Percentiles rank a stretch among this genome's conserved stretches.
phyloP scores from a whole-genome alignment of 768 basidiomycete species.

The Kwoniella sp. region DNA sequence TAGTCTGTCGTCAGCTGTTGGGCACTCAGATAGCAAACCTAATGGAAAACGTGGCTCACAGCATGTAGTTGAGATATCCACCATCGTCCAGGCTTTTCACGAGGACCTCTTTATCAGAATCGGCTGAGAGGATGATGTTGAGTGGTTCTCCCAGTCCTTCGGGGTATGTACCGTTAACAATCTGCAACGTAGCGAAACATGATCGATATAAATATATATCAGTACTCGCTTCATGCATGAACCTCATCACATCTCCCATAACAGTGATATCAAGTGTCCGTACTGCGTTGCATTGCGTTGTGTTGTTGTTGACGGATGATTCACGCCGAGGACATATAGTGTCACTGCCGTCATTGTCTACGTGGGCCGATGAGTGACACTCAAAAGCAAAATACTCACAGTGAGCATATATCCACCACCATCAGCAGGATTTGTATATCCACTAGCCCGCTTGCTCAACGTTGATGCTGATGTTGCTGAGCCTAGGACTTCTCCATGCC shows the following conservation, averaged over 20 bases:
- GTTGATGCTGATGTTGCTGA: slow-evolving; percentile 14
- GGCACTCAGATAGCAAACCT: too few species aligned
- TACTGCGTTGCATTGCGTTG: too few species aligned
- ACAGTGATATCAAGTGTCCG: too few species aligned
- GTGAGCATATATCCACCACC: slow-evolving; percentile 72
- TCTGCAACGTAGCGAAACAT: slow-evolving; percentile 13
- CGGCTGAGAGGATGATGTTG: slow-evolving; percentile 75
- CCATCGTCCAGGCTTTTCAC: slow-evolving; percentile 65
- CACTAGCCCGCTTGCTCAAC: slow-evolving; percentile 52
- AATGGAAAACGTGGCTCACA: slow-evolving; percentile 61
- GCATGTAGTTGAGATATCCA: slow-evolving; percentile 77
- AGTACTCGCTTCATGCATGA: too few species aligned
- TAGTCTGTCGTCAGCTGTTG: not conserved
- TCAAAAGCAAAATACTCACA: slow-evolving; percentile 65
- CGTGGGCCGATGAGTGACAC: not conserved
- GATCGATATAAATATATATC: too few species aligned
- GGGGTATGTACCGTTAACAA: slow-evolving; percentile 62
- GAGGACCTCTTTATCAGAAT: slow-evolving; percentile 69
- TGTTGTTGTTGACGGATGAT: too few species aligned
- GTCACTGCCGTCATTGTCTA: too few species aligned
- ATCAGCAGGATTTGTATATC: slow-evolving; percentile 63
- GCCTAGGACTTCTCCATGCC: slow-evolving; percentile 13
- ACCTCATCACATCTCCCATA: too few species aligned
- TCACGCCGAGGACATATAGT: too few species aligned
- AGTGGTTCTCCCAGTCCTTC: slow-evolving; percentile 80